A percentile compares a stretch with the other conserved stretches of the same genome.
Conservation (phyloP, 2,329 filamentous ascomycete genomes). For the Coniochaeta sp. region DNA sequence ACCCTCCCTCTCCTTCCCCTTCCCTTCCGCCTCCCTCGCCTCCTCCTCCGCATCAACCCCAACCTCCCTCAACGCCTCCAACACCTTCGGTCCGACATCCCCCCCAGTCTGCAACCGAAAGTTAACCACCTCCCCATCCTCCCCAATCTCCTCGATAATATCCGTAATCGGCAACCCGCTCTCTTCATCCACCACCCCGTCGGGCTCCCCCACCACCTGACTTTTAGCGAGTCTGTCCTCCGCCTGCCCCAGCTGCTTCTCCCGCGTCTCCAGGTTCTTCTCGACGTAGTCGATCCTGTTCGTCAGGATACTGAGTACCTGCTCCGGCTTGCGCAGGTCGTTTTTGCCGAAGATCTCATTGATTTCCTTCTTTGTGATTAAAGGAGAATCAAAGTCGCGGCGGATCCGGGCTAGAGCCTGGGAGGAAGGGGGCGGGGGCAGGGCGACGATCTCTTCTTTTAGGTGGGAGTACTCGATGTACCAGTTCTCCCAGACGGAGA, state of each 20-base stretch:
- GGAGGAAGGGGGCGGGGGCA: slow-evolving; percentile 36
- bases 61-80: slow-evolving; percentile 70
- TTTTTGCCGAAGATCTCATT: slow-evolving; percentile 38
- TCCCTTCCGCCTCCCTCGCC: slow-evolving; percentile 1
- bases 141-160: slow-evolving; percentile 87
- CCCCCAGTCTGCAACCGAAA: slow-evolving; percentile 61
- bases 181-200: slow-evolving; percentile 49
- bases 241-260: slow-evolving; percentile 62
- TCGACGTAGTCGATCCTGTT: slow-evolving; percentile 85
- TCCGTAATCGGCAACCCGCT: slow-evolving; percentile 76
- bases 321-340: slow-evolving; percentile 44
- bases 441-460: slow-evolving; percentile 67
- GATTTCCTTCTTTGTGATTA: slow-evolving; percentile 54
- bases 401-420: slow-evolving; percentile 53
- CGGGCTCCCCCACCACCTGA: slow-evolving; percentile 51
- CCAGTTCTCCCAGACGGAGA: slow-evolving; percentile 85
- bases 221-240: slow-evolving; percentile 65
- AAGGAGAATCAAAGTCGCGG: slow-evolving; percentile 51
- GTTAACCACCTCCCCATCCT: slow-evolving; percentile 77
- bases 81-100: slow-evolving; percentile 57
- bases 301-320: slow-evolving; percentile 61
- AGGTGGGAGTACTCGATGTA: slow-evolving; percentile 88
- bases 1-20: background rate
- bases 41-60: slow-evolving; percentile 47
- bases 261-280: slow-evolving; percentile 68